Evolutionary conservation across 441 rosid species (phyloP).

Genomic region (Pelargonium australe): DNA sequence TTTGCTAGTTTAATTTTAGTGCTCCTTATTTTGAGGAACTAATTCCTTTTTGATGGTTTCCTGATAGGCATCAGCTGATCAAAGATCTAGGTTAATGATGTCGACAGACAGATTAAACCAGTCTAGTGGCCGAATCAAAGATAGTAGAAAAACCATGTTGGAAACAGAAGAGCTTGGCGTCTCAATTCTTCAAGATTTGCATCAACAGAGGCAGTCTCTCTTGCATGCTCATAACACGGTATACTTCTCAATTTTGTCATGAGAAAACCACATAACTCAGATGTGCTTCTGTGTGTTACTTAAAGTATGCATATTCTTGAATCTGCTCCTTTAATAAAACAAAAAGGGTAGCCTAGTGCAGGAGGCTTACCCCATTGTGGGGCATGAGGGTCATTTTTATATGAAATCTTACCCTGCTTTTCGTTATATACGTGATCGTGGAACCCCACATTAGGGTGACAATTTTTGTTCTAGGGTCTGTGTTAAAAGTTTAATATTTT

Average conservation of each 20-base stretch:
- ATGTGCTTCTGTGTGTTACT: no score
- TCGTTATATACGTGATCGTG: no score
- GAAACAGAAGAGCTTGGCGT: constrained; percentile 99
- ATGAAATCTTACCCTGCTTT: no score
- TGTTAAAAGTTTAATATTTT: no score
- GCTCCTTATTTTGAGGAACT: background rate
- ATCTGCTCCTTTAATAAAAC: no score
- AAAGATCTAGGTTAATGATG: constrained; percentile 75
- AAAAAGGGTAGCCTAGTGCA: no score
- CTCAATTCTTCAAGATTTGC: constrained; percentile 89
- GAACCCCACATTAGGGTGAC: no score
- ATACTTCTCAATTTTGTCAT: constrained; percentile 4
- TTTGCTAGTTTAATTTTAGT: background rate
- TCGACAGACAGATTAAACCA: constrained; percentile 67
- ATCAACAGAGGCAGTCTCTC: constrained; percentile 83
- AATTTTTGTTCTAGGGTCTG: no score
- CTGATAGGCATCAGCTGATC: constrained; percentile 82
- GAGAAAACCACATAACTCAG: no score
- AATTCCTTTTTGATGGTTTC: background rate
- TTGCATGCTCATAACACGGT: constrained; percentile 69
- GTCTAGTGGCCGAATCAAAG: constrained; percentile 66
- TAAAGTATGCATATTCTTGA: no score
- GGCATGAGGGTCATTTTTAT: no score
- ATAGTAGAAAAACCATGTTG: constrained; percentile 80
- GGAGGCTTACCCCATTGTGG: no score